Conservation (phyloP, 495 filamentous ascomycete species). For the Chaetomium tenue region DNA sequence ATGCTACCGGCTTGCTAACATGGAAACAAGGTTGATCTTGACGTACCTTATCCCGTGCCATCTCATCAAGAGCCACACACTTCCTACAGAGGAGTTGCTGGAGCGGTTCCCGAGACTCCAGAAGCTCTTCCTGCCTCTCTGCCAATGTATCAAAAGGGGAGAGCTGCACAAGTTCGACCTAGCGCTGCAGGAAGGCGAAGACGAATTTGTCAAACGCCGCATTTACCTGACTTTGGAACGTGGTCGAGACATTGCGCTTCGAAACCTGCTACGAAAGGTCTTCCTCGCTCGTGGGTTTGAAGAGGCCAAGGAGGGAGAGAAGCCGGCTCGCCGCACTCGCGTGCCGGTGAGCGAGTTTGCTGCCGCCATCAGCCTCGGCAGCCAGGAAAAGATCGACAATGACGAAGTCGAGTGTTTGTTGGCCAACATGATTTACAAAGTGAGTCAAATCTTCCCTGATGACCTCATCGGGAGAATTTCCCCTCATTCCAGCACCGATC, state of each 20-base stretch:
- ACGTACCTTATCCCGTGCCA: constrained; percentile 92
- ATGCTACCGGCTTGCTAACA: constrained; percentile 17
- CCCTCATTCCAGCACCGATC: not conserved
- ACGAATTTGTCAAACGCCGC: constrained; percentile 88
- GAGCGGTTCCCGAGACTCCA: constrained; percentile 73
- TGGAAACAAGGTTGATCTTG: constrained; percentile 68
- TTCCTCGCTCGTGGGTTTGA: constrained; percentile 79
- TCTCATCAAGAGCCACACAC: constrained; percentile 78
- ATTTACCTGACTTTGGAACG: constrained; percentile 94
- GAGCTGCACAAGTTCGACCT: constrained; percentile 82
- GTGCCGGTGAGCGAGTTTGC: constrained; percentile 77
- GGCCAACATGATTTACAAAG: constrained; percentile 96
- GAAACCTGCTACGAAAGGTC: constrained; percentile 87
- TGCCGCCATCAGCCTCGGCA: constrained; percentile 56
- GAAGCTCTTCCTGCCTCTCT: constrained; percentile 72
- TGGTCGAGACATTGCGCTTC: constrained; percentile 82
- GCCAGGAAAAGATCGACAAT: constrained; percentile 65
- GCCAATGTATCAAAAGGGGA: constrained; percentile 71
- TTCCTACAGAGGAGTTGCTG: constrained; percentile 71
- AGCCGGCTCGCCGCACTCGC: constrained; percentile 65
- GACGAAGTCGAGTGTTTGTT: constrained; percentile 96
- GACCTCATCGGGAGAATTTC: not conserved
- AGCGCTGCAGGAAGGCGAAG: constrained; percentile 74
- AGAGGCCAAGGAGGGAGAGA: constrained; percentile 61
- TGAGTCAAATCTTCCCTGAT: constrained; percentile 42